Base-by-base conservation (phyloP, 805 yeast species). In the Yamadazyma sp. region DNA sequence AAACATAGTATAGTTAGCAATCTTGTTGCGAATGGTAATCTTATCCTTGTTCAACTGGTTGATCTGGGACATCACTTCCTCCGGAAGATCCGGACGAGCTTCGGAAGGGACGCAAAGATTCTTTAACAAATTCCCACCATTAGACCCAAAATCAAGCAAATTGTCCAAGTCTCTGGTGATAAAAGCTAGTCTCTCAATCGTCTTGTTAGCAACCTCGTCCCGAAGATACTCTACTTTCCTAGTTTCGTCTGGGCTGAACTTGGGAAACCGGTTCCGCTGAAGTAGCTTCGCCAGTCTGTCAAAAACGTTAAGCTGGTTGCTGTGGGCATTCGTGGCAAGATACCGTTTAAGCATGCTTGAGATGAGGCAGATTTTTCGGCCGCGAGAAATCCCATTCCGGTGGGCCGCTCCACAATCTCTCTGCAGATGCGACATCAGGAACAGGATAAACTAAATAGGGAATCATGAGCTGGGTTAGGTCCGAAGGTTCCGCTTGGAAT, bases 171-270 rank as follows among this genome's bases (percentile, higher is more conserved):
- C 73, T 33, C 89, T 67, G 31, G 83, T 78, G 33, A 87, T 74
- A 56, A 84, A 82, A 2, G 88, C 80, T 36, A 87, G 59, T 46
- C 95, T 69, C 45, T 86, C 95, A 17, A 85, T 77, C 7, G 89
- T 80, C 36, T 85, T 73, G 16, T 68, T 53, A 1, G 93, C 89
- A 6, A 84, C 77, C 54, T 85, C 93, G 50, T 82, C 80, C 28
- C 89, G 68, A 17, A 87, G 60, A 50, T 85, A 87, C 47, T 87
- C 95, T 8, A 75, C 84, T 45, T 74, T 67, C 13, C 78, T 61
- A 11, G 81, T 71, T 28, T 54, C 51, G 7, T 64, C 63, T 3
- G 73, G 75, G 13, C 62, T 58, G 16, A 73, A 57, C 5, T 38
- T 30, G 0, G 80, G 77, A 0, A 84, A 77, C 31, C 71, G 47